Percentiles rank a stretch among this genome's conserved stretches.
These are phyloP conservation scores for Gossypium ekmanianum DNA, from an alignment of 345 rosid genomes.

Conservation along the genomic window DNA sequence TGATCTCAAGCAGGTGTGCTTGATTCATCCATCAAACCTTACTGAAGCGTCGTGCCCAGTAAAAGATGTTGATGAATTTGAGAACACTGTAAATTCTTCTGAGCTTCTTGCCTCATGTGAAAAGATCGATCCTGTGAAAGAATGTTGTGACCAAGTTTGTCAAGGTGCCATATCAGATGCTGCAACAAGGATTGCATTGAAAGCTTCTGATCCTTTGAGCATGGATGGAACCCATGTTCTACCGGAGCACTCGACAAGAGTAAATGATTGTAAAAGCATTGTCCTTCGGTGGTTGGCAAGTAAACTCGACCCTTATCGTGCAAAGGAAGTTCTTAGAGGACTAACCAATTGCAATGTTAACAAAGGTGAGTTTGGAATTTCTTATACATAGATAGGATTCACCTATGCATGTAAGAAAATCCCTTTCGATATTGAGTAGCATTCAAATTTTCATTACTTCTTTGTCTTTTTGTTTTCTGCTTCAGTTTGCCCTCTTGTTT, in stretches of 20 bases:
- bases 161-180: slow-evolving; percentile 83
- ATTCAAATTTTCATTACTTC: neutral
- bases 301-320: slow-evolving; percentile 56
- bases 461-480: slow-evolving; percentile 6
- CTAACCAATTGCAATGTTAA: slow-evolving; percentile 86
- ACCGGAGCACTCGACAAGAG: slow-evolving; percentile 55
- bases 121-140: slow-evolving; percentile 80
- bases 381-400: neutral
- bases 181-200: slow-evolving; percentile 58
- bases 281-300: slow-evolving; percentile 84
- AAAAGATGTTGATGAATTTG: slow-evolving; percentile 67
- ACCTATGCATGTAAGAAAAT: neutral
- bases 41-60: slow-evolving; percentile 82
- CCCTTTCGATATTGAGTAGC: slow-evolving; percentile 30
- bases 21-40: slow-evolving; percentile 61
- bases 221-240: slow-evolving; percentile 29
- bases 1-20: slow-evolving; percentile 56
- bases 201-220: slow-evolving; percentile 45
- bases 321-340: slow-evolving; percentile 76
- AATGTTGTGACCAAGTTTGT: slow-evolving; percentile 82
- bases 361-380: slow-evolving; percentile 45
- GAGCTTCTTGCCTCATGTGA: slow-evolving; percentile 75
- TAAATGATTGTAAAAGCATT: slow-evolving; percentile 65
- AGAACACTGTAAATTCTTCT: slow-evolving; percentile 55
- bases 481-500: slow-evolving; percentile 88